phyloP scores from a whole-genome alignment of 495 filamentous ascomycete species.

The Oidiodendron maius region DNA sequence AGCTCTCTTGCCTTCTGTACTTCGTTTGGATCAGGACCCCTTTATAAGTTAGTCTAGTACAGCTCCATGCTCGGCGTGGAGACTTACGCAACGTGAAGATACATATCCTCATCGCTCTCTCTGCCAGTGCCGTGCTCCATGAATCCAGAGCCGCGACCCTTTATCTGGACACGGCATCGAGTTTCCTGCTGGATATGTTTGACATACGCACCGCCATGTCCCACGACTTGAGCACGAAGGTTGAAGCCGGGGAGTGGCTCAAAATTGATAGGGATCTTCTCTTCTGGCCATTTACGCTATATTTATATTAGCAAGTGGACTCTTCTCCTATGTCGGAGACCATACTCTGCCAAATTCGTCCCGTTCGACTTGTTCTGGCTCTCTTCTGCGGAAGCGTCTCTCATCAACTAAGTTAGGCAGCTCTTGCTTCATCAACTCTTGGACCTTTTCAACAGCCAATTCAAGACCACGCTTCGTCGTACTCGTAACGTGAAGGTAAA shows the following conservation, averaged over 20 bases:
- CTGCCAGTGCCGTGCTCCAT: constrained; percentile 74
- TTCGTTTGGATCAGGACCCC: constrained; percentile 79
- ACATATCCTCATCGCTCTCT: constrained; percentile 95
- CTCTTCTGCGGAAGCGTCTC: constrained; percentile 81
- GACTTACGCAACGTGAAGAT: constrained; percentile 85
- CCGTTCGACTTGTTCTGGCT: constrained; percentile 85
- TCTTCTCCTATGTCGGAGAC: background rate
- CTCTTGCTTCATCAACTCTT: constrained; percentile 94
- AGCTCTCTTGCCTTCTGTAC: constrained; percentile 84
- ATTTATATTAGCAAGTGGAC: constrained; percentile 18
- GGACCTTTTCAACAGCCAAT: constrained; percentile 74
- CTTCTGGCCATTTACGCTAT: constrained; percentile 98
- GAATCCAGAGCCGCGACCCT: constrained; percentile 93
- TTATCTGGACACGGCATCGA: constrained; percentile 92
- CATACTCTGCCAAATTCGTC: constrained; percentile 91
- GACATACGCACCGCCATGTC: constrained; percentile 86
- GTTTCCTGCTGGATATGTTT: constrained; percentile 97
- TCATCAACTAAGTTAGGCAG: constrained; percentile 94
- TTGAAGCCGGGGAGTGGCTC: constrained; percentile 96
- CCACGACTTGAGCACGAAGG: constrained; percentile 89
- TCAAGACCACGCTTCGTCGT: constrained; percentile 89
- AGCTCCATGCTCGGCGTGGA: background rate
- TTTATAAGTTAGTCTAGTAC: constrained; percentile 31
- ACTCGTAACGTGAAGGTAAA: constrained; percentile 94
- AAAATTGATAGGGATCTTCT: constrained; percentile 83